These are phyloP conservation scores for Syncephalis fuscata DNA, from an alignment of 371 early-diverging fungal genomes.

Conservation along the genomic window DNA sequence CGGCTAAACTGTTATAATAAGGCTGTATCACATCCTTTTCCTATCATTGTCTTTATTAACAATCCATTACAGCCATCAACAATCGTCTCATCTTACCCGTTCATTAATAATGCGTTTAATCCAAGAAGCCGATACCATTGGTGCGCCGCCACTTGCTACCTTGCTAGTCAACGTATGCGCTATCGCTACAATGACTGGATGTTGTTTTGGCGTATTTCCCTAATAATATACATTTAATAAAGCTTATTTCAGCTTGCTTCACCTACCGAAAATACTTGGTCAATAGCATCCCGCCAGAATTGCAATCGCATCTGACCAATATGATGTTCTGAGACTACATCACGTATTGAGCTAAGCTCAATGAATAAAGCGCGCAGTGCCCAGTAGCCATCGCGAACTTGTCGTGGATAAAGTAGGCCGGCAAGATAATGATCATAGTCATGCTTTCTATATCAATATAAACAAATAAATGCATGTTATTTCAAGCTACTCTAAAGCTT, in stretches of 20 bases:
- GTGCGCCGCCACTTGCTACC: constrained; percentile 20
- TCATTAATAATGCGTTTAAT: constrained; percentile 60
- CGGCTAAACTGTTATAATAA: constrained; percentile 48
- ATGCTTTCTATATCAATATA: constrained; percentile 21
- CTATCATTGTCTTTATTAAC: constrained; percentile 10
- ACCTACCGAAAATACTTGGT: constrained; percentile 41
- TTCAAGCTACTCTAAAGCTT: too few species aligned
- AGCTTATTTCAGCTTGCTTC: neutral
- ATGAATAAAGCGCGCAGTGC: constrained; percentile 78
- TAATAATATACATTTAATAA: constrained; percentile 6
- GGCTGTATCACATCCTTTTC: constrained; percentile 42
- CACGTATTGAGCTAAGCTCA: constrained; percentile 66
- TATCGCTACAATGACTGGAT: constrained; percentile 18
- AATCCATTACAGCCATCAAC: too few species aligned
- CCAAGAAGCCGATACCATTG: constrained; percentile 35
- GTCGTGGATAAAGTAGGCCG: constrained; percentile 50
- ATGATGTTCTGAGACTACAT: constrained; percentile 40
- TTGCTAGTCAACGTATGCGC: constrained; percentile 32
- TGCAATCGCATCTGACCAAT: constrained; percentile 70
- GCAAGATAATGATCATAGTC: constrained; percentile 67
- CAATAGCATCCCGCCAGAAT: constrained; percentile 67
- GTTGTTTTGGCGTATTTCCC: constrained; percentile 60
- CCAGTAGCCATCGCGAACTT: constrained; percentile 40
- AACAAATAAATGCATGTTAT: too few species aligned
- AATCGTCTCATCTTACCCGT: constrained; percentile 34